Conservation (phyloP, 169 alveolate genomes). For the Babesia sp. region DNA sequence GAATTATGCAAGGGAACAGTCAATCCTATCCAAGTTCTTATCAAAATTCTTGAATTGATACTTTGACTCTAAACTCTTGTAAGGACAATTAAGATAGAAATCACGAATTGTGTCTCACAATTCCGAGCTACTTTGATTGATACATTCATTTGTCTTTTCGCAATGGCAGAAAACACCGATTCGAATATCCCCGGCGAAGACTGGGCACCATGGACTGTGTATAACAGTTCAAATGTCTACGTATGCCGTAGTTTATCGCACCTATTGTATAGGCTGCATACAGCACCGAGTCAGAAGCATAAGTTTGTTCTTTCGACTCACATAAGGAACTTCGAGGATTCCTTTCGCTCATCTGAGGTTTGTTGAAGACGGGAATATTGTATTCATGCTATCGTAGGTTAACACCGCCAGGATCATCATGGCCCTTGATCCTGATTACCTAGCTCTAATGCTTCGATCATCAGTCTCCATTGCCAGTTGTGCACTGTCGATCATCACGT, state of each 20-base stretch:
- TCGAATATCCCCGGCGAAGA: background rate
- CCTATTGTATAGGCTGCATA: slow-evolving; percentile 37
- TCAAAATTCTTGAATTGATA: slow-evolving; percentile 40
- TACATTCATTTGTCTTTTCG: background rate
- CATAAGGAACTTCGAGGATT: background rate
- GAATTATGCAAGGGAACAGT: slow-evolving; percentile 37
- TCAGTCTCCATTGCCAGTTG: slow-evolving; percentile 28
- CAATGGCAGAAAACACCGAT: background rate
- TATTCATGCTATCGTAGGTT: background rate
- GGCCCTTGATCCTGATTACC: slow-evolving; percentile 59
- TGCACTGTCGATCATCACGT: slow-evolving; percentile 17
- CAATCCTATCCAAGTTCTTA: slow-evolving; percentile 33
- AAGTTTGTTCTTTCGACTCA: slow-evolving; percentile 44
- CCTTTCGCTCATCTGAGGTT: slow-evolving; percentile 2
- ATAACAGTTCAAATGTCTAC: slow-evolving; percentile 5
- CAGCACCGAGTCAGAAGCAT: slow-evolving; percentile 19
- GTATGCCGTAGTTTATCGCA: slow-evolving; percentile 36
- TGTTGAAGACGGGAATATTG: background rate
- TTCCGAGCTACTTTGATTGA: background rate
- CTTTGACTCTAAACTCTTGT: background rate
- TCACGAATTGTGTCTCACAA: background rate
- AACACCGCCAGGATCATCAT: slow-evolving; percentile 12
- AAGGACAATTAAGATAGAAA: background rate
- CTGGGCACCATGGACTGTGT: background rate
- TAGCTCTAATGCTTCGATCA: slow-evolving; percentile 44